Conservation (phyloP, 2,329 filamentous ascomycete genomes). For the Ascochyta viciae-villosae region DNA sequence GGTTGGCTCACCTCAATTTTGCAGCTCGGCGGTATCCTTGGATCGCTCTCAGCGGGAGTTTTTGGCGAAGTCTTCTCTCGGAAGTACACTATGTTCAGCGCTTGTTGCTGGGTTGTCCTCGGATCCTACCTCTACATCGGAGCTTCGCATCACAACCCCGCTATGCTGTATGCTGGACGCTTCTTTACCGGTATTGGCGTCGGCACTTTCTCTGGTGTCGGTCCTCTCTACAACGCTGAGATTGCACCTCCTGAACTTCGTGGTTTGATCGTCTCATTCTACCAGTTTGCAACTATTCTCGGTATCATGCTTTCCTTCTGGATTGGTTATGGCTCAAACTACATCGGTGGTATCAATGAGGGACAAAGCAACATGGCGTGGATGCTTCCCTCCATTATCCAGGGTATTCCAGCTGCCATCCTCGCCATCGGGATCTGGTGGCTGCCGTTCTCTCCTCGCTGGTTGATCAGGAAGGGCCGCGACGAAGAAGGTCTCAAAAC, state of each 20-base stretch:
- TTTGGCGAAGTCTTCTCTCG: constrained; percentile 59
- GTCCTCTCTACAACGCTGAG: constrained; percentile 57
- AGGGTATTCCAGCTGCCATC: constrained; percentile 33
- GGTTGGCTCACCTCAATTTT: constrained; percentile 62
- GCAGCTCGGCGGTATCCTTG: constrained; percentile 59
- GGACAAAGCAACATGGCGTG: constrained; percentile 36
- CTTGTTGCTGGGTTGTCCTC: constrained; percentile 53
- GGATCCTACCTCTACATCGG: constrained; percentile 55
- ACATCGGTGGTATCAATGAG: constrained; percentile 54
- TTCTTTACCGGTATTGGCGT: constrained; percentile 61
- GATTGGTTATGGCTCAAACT: constrained; percentile 41
- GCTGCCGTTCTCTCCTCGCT: constrained; percentile 36
- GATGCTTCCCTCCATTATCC: constrained; percentile 37
- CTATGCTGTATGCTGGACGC: constrained; percentile 57
- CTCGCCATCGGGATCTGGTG: constrained; percentile 37
- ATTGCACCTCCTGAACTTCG: constrained; percentile 37
- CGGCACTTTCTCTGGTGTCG: constrained; percentile 56
- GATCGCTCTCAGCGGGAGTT: constrained; percentile 57
- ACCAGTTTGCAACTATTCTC: constrained; percentile 40
- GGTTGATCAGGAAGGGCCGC: constrained; percentile 37
- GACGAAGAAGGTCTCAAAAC: constrained; percentile 33
- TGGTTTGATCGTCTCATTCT: constrained; percentile 38
- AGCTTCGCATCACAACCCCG: constrained; percentile 49
- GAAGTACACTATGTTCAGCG: constrained; percentile 62
- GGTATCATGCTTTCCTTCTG: constrained; percentile 45